These are phyloP conservation scores for Nannochloris sp. DNA, from an alignment of 139 green algal species.

Conservation along the genomic window DNA sequence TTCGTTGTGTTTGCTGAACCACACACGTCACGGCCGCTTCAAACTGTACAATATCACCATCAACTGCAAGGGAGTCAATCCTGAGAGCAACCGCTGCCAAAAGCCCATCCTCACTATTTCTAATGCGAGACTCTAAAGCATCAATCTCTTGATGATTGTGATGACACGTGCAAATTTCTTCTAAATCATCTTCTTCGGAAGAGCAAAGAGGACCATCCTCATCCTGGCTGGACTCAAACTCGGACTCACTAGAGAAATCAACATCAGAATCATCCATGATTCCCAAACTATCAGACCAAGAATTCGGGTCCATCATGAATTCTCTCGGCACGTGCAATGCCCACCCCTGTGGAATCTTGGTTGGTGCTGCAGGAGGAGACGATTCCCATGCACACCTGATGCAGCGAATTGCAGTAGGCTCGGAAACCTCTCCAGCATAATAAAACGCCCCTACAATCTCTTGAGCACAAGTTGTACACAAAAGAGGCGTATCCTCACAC, in stretches of 20 bases:
- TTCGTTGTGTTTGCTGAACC: constrained; percentile 12
- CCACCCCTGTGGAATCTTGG: constrained; percentile 8
- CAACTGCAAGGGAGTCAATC: background rate
- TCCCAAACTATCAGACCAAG: constrained; percentile 6
- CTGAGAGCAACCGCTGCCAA: constrained; percentile 8
- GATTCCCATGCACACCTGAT: constrained; percentile 25
- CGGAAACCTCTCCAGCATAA: constrained; percentile 16
- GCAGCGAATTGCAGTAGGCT: constrained; percentile 18
- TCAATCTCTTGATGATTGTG: background rate
- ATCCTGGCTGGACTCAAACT: background rate
- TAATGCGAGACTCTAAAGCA: constrained; percentile 8
- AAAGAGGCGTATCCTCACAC: constrained; percentile 5
- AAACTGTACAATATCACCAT: constrained; percentile 7
- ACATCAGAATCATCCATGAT: constrained; percentile 3
- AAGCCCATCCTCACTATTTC: constrained; percentile 11
- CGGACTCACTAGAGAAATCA: background rate
- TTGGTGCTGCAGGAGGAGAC: background rate
- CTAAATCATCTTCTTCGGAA: background rate
- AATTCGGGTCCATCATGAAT: constrained; percentile 1
- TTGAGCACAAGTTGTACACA: constrained; percentile 20
- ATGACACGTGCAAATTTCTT: background rate
- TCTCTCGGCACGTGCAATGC: constrained; percentile 19
- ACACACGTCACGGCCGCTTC: constrained; percentile 7
- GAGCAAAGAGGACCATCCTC: background rate
- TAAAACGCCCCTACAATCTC: constrained; percentile 26